Evolutionary conservation across 495 filamentous ascomycete genomes (phyloP).

Genomic region (Clohesyomyces aquaticus): DNA sequence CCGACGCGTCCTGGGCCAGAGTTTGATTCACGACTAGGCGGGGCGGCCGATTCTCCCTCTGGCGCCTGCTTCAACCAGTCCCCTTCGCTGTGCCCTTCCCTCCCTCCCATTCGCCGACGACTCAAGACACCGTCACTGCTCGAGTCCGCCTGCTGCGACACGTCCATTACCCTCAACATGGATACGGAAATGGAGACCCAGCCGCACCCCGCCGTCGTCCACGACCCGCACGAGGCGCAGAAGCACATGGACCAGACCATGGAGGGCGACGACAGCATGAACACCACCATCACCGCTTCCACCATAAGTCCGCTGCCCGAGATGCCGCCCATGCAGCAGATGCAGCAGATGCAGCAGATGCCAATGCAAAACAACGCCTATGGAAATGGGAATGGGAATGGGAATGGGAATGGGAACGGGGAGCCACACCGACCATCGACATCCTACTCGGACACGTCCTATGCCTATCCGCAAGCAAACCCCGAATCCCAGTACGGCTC

Average conservation of each 20-base stretch:
- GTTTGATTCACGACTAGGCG: conserved; percentile 26
- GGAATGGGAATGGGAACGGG: conserved; percentile 19
- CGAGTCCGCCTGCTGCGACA: conserved; percentile 14
- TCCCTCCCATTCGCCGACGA: conserved; percentile 22
- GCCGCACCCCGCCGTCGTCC: background rate
- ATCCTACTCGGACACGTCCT: conserved; percentile 50
- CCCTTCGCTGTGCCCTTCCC: conserved; percentile 13
- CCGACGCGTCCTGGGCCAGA: conserved; percentile 31
- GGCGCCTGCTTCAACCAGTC: conserved; percentile 35
- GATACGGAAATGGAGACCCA: conserved; percentile 7
- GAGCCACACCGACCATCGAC: conserved; percentile 47
- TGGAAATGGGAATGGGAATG: conserved; percentile 18
- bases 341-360: too few species aligned
- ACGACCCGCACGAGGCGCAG: conserved; percentile 22
- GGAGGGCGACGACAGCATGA: conserved; percentile 46
- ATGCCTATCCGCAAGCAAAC: conserved; percentile 36
- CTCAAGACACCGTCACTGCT: conserved; percentile 12
- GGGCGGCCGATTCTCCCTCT: conserved; percentile 4
- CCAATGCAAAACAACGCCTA: conserved; percentile 27
- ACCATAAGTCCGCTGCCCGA: conserved; percentile 41
- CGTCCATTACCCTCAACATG: conserved; percentile 9
- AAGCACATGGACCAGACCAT: conserved; percentile 37
- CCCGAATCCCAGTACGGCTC: conserved; percentile 40
- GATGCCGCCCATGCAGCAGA: conserved; percentile 26
- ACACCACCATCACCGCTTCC: conserved; percentile 49